Conservation (phyloP, 139 green algal genomes). For the Tetradesmus obliquus region DNA sequence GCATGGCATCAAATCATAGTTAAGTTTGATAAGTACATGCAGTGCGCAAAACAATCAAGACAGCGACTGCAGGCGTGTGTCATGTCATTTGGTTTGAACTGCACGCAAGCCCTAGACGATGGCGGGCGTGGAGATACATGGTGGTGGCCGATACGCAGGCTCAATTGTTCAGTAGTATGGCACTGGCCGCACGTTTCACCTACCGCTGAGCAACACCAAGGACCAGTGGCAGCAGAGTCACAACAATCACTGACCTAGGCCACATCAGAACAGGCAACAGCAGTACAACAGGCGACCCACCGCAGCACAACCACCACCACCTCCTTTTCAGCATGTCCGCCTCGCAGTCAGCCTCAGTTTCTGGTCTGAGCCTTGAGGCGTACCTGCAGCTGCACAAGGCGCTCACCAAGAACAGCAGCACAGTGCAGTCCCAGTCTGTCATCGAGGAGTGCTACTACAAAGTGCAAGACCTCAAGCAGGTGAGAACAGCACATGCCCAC, state of each 20-base stretch:
- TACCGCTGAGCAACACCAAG: too few species aligned
- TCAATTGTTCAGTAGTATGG: too few species aligned
- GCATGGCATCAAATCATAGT: not conserved
- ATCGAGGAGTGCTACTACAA: slow-evolving; percentile 56
- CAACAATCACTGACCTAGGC: not conserved
- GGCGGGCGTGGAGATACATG: not conserved
- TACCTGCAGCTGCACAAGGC: slow-evolving; percentile 51
- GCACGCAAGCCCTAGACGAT: not conserved
- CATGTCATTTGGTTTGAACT: not conserved
- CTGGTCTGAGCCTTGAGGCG: slow-evolving; percentile 29
- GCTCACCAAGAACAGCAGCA: slow-evolving; percentile 47
- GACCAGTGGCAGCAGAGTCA: not conserved
- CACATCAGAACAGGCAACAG: too few species aligned
- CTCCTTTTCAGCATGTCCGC: not conserved
- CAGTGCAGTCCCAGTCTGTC: slow-evolving; percentile 40
- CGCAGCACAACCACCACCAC: not conserved
- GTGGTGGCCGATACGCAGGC: not conserved
- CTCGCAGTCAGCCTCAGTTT: not conserved
- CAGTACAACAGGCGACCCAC: too few species aligned
- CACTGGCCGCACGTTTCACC: too few species aligned
- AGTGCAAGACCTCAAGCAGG: slow-evolving; percentile 53
- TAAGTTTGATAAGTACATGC: too few species aligned
- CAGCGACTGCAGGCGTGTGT: not conserved
- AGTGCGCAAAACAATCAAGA: not conserved
- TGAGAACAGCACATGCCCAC: not conserved